Percentiles rank a stretch among this genome's conserved stretches.
Evolutionary conservation across 148 eudicot genomes (phyloP).

Genomic region (Persicaria tinctoria): DNA sequence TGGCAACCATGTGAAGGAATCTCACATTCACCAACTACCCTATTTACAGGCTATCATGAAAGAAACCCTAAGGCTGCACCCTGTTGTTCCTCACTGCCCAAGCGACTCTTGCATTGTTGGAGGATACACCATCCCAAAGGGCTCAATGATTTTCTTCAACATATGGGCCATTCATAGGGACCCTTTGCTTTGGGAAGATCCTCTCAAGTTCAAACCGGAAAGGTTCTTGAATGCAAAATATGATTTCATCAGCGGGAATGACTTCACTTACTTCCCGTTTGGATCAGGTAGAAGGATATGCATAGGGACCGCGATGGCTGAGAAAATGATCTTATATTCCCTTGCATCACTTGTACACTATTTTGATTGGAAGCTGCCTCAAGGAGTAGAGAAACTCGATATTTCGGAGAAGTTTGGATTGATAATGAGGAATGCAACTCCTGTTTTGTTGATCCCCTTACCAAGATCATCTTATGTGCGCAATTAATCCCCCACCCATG

Average conservation of each 20-base stretch:
- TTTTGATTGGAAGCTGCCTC: constrained; percentile 53
- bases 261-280: constrained; percentile 50
- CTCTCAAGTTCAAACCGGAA: constrained; percentile 45
- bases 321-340: constrained; percentile 41
- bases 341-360: constrained; percentile 51
- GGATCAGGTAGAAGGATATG: constrained; percentile 74
- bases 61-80: neutral
- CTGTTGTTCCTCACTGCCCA: neutral
- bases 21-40: too few relatives aligned
- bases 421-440: constrained; percentile 37
- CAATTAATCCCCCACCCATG: too few relatives aligned
- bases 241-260: constrained; percentile 40
- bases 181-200: constrained; percentile 12
- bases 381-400: constrained; percentile 32
- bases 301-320: constrained; percentile 51
- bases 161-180: constrained; percentile 11
- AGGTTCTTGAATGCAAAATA: constrained; percentile 38
- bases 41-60: too few relatives aligned
- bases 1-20: too few relatives aligned
- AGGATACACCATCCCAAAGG: constrained; percentile 47
- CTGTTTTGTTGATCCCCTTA: constrained; percentile 36
- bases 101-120: constrained; percentile 14
- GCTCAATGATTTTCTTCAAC: constrained; percentile 45
- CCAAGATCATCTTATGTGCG: constrained; percentile 32
- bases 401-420: constrained; percentile 56